A percentile compares a stretch with the other conserved stretches of the same genome.
phyloP scores from a whole-genome alignment of 768 basidiomycete genomes.

The Hericium alpestre region DNA sequence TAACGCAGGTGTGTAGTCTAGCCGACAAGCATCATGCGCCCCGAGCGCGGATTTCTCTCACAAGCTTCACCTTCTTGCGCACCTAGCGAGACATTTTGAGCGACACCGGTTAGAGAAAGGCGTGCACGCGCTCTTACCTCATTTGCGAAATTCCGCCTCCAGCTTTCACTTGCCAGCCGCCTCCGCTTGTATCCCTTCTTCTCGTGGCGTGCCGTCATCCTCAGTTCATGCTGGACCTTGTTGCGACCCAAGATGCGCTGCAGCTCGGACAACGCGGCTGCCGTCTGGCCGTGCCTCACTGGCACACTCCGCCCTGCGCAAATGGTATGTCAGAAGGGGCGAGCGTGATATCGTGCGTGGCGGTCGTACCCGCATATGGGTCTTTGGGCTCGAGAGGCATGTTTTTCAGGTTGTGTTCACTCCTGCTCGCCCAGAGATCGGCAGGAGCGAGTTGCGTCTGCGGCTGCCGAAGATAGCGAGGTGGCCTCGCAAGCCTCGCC shows the following conservation, averaged over 20 bases:
- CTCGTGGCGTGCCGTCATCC: slow-evolving; percentile 54
- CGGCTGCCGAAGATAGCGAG: too few species aligned
- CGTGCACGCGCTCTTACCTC: slow-evolving; percentile 39
- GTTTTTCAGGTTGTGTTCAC: slow-evolving; percentile 14
- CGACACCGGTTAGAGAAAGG: slow-evolving; percentile 7
- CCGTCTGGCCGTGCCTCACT: slow-evolving; percentile 35
- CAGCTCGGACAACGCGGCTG: slow-evolving; percentile 37
- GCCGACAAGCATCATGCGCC: slow-evolving; percentile 38
- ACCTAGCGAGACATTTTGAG: slow-evolving; percentile 39
- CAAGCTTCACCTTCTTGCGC: slow-evolving; percentile 72
- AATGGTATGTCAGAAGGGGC: neutral
- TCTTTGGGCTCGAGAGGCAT: slow-evolving; percentile 28
- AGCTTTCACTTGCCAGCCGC: slow-evolving; percentile 63
- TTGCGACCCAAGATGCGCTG: slow-evolving; percentile 44
- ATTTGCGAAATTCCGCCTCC: slow-evolving; percentile 70
- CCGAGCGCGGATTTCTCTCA: slow-evolving; percentile 66
- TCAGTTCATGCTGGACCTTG: slow-evolving; percentile 40
- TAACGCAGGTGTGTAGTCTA: neutral
- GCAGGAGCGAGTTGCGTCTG: slow-evolving; percentile 15
- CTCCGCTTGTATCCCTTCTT: slow-evolving; percentile 75
- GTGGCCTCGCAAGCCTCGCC: too few species aligned
- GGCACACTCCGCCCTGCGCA: slow-evolving; percentile 49
- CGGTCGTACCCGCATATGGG: slow-evolving; percentile 44
- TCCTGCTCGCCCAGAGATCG: slow-evolving; percentile 28
- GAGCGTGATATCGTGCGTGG: too few species aligned